Evolutionary conservation across 139 green algal genomes (phyloP), one percentile per base, ranked within the genome.

Genomic region (Tetraselmis chui): DNA sequence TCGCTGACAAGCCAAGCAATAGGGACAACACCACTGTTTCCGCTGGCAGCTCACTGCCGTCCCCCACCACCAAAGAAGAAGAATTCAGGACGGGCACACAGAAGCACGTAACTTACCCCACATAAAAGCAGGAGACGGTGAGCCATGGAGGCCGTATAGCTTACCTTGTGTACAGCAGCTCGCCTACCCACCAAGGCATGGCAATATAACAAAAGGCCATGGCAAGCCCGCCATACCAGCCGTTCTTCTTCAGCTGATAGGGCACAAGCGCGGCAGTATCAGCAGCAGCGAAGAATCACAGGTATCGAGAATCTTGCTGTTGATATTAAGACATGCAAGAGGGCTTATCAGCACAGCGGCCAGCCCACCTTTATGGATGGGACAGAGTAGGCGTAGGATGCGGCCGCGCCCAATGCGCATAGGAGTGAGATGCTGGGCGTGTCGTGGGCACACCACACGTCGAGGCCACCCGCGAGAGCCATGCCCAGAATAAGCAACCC

Each of bases 171-270:
- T 45, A 79, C 76, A 79, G 76, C 29, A 31, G 29, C 29, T 79
- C 11, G 11, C 76, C 76, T 18, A 31, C 76, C 76, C 76, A 79
- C 79, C 79, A 83, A 22, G 79, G 79, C 59, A 83, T 32, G 23
- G 79, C 79, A 31, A 83, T 83, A 31, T 83, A 83, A 28, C 30
- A 83, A 18, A 45, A 32, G 23, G 30, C 79, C n/a, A 83, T 32
- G 59, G 79, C 79, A 18, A 76, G 74, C 2, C 30, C 30, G n/a
- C 79, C 79, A 27, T 83, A 77, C 79, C 79, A 83, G 58, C 79
- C 79, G 30, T 28, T 79, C 30, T 83, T 32, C 29, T 83, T 83
- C 30, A 83, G 79, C 59, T 83, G 45, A 18, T 5, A 67, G n/a
- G n/a, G n/a, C n/a, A n/a, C n/a, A n/a, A n/a, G n/a, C n/a, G n/a